A percentile compares a stretch with the other conserved stretches of the same genome.
Evolutionary conservation across 2,329 filamentous ascomycete species (phyloP).

Genomic region (Dactylonectria macrodidyma): DNA sequence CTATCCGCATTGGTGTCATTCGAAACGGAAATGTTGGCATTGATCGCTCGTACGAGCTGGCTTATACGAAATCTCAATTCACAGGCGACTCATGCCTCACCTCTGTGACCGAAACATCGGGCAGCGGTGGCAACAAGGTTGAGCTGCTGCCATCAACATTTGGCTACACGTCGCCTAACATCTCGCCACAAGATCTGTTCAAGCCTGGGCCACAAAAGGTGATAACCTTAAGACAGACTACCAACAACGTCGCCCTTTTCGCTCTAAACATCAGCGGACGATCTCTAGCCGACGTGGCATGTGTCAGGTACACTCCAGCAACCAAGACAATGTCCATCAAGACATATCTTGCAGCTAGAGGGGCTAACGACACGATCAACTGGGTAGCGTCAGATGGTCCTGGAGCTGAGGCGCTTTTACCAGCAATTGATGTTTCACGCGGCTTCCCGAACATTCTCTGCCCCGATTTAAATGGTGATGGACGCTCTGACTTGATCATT

Average conservation of each 20-base stretch:
- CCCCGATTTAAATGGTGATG: conserved; percentile 9
- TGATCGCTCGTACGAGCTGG: neutral
- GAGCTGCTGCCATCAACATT: conserved; percentile 2
- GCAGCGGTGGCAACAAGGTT: neutral
- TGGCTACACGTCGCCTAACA: neutral
- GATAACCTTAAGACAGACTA: neutral
- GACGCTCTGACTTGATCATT: conserved; percentile 15
- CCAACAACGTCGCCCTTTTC: neutral
- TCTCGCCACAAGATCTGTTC: neutral
- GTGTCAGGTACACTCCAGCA: neutral
- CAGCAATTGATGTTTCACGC: neutral
- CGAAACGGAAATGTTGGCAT: neutral
- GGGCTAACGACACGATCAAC: neutral
- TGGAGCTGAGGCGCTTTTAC: conserved; percentile 3
- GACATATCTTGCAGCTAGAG: conserved; percentile 7
- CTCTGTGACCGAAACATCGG: conserved; percentile 3
- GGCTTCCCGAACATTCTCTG: conserved; percentile 3
- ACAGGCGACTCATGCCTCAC: conserved; percentile 5
- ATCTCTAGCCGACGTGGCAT: conserved; percentile 3
- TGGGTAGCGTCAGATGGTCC: neutral
- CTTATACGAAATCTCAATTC: neutral
- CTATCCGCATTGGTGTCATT: conserved; percentile 8
- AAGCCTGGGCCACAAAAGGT: neutral
- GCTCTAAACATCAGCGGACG: conserved; percentile 9
- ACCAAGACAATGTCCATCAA: conserved; percentile 7